Evolutionary conservation across 2,329 filamentous ascomycete species (phyloP), one percentile per base, ranked within the genome.

Genomic region (Hymenoscyphus linearis): DNA sequence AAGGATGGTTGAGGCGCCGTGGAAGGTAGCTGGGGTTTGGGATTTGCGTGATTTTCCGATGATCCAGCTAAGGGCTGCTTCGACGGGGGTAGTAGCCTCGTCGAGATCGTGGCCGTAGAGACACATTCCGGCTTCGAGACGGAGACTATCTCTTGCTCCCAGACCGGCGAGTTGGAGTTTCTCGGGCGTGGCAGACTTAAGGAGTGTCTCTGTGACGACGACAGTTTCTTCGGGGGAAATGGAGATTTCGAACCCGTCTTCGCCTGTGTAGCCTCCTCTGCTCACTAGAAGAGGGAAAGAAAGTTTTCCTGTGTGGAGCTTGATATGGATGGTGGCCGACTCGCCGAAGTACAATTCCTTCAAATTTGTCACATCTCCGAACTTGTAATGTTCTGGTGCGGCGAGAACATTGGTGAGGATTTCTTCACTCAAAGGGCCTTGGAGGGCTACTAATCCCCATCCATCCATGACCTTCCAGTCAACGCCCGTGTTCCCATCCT

Each of bases 91-190:
- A 12, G 84, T 88, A 0, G 79, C 79, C 61, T 96, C 93, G 74
- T 96, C 87, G 40, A 99, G 84, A 75, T 99, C 95, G 77, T 98
- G 91, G n/a, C 95, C 95, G 77, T 99, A 99, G n/a, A 99, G 83
- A 76, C 95, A 99, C 93, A 99, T 96, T 64, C 95, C 95, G 0
- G 95, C 95, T 78, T 99, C 95, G 34, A 99, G 85, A 54, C 95
- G 87, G 62, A 99, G 85, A 64, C 89, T 96, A 76, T 99, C 95
- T 66, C 95, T 85, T 2, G 95, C 91, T 10, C 93, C 95, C 0
- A 99, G 83, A 2, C 95, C 95, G 1, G 93, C 92, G 53, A 96
- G 83, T 71, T 89, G 88, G 16, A 96, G 79, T 57, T 76, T 77
- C 64, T 82, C 80, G 2, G 80, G 76, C 12, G 86, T 84, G 27